A percentile compares a stretch with the other conserved stretches of the same genome.
Conservation (phyloP, 371 early-diverging fungal species). For the Syncephalis fuscata region DNA sequence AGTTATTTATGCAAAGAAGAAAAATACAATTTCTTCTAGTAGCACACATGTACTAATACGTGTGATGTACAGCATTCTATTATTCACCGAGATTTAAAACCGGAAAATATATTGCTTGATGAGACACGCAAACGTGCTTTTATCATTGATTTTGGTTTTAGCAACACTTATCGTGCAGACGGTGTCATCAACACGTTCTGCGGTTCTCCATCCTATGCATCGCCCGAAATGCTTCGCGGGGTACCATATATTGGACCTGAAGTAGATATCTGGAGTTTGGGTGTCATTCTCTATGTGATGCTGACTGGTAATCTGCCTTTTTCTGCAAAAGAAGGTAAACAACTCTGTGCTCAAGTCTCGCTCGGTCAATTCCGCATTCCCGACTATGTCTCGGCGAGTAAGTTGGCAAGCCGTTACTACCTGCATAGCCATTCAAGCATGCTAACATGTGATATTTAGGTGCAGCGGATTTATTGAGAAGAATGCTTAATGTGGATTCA, state of each 20-base stretch:
- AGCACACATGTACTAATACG: constrained; percentile 5
- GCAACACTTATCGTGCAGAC: constrained; percentile 74
- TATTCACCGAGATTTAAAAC: constrained; percentile 77
- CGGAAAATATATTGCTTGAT: constrained; percentile 88
- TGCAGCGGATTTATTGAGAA: constrained; percentile 7
- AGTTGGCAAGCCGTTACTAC: constrained; percentile 72
- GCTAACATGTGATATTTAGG: constrained; percentile 41
- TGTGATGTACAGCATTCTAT: not conserved
- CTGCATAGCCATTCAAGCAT: constrained; percentile 65
- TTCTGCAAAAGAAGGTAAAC: constrained; percentile 25
- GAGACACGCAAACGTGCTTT: constrained; percentile 53
- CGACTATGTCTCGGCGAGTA: constrained; percentile 71
- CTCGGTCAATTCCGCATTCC: constrained; percentile 54
- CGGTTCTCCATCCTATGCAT: constrained; percentile 95
- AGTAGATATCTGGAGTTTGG: constrained; percentile 93
- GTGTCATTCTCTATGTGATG: constrained; percentile 91
- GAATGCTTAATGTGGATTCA: constrained; percentile 64
- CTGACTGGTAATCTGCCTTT: constrained; percentile 93
- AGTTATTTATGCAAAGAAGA: not conserved
- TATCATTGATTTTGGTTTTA: constrained; percentile 91
- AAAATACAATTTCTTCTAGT: not conserved
- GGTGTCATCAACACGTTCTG: constrained; percentile 77
- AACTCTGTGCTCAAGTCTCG: too few relatives aligned
- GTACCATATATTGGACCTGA: constrained; percentile 85
- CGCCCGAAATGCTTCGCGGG: constrained; percentile 86